Evolutionary conservation across 208 protist genomes (phyloP).

Genomic region (Crithidia acanthocephali): DNA sequence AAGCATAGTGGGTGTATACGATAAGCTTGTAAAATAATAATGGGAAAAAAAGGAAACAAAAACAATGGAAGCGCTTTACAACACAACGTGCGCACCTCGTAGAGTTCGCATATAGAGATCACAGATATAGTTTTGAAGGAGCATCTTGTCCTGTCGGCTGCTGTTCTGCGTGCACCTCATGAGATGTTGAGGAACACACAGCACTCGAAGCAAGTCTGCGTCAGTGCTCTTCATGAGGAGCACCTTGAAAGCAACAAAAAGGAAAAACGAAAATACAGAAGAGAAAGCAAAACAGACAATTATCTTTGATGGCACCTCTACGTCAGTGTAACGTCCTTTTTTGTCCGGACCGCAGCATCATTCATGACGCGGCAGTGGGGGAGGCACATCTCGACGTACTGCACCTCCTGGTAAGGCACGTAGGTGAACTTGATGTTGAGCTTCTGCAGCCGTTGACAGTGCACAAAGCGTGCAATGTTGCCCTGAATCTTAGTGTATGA

Average conservation of each 20-base stretch:
- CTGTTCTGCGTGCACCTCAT: neutral
- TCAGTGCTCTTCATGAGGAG: neutral
- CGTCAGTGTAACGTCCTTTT: slow-evolving; percentile 14
- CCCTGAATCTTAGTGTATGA: slow-evolving; percentile 33
- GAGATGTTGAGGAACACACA: neutral
- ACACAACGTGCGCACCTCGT: too few species aligned
- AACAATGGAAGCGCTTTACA: too few species aligned
- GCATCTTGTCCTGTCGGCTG: too few species aligned
- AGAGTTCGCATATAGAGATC: too few species aligned
- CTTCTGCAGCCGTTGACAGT: slow-evolving; percentile 28
- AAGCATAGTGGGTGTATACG: neutral
- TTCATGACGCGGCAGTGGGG: slow-evolving; percentile 30
- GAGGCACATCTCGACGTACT: slow-evolving; percentile 24
- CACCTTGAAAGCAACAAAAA: too few species aligned
- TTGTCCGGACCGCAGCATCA: slow-evolving; percentile 14
- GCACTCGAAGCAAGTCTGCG: neutral
- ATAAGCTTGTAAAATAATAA: too few species aligned
- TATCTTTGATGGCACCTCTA: neutral
- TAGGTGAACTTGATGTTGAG: slow-evolving; percentile 41
- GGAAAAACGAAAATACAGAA: too few species aligned
- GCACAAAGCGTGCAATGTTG: slow-evolving; percentile 8
- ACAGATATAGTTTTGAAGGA: too few species aligned
- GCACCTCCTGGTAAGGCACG: slow-evolving; percentile 26
- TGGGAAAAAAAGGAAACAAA: too few species aligned
- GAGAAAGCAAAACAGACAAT: neutral